A percentile compares a stretch with the other conserved stretches of the same genome.
These are phyloP conservation scores for Yarrowia porcina DNA, from an alignment of 805 yeast species.

Conservation along the genomic window DNA sequence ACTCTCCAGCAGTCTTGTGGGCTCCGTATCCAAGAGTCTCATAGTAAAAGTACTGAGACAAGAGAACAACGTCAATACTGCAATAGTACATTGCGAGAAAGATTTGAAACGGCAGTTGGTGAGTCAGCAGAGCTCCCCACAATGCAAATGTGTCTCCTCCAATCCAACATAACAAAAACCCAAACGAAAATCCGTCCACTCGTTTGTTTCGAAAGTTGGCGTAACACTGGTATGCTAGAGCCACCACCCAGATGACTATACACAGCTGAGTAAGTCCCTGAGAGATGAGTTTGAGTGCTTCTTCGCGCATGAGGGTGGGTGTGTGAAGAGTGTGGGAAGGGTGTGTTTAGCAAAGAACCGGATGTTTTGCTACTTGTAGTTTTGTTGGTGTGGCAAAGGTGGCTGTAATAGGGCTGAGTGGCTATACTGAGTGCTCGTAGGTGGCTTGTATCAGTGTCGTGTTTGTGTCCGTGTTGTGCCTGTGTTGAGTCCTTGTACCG, in stretches of 20 bases:
- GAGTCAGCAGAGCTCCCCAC: constrained; percentile 68
- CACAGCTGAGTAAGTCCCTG: constrained; percentile 13
- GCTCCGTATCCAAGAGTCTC: constrained; percentile 32
- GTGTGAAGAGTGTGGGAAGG: not conserved
- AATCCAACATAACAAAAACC: constrained; percentile 61
- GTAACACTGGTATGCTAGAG: constrained; percentile 68
- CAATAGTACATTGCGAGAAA: constrained; percentile 71
- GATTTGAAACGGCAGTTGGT: constrained; percentile 78
- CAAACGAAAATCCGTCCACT: constrained; percentile 64
- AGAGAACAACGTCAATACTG: constrained; percentile 62
- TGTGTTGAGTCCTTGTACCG: no score
- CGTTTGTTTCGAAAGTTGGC: constrained; percentile 56
- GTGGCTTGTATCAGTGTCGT: not conserved
- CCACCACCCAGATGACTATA: constrained; percentile 62
- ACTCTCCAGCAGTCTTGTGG: not conserved
- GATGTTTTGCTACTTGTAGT: not conserved
- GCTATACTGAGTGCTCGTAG: not conserved
- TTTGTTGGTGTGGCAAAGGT: not conserved
- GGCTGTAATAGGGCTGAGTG: not conserved
- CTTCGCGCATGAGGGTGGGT: not conserved
- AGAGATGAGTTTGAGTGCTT: not conserved
- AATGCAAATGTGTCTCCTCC: constrained; percentile 60
- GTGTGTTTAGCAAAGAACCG: no score
- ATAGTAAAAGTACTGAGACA: constrained; percentile 72
- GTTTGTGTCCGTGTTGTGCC: not conserved